Conservation (phyloP, 2,329 filamentous ascomycete genomes). For the Pseudocercospora vitis region DNA sequence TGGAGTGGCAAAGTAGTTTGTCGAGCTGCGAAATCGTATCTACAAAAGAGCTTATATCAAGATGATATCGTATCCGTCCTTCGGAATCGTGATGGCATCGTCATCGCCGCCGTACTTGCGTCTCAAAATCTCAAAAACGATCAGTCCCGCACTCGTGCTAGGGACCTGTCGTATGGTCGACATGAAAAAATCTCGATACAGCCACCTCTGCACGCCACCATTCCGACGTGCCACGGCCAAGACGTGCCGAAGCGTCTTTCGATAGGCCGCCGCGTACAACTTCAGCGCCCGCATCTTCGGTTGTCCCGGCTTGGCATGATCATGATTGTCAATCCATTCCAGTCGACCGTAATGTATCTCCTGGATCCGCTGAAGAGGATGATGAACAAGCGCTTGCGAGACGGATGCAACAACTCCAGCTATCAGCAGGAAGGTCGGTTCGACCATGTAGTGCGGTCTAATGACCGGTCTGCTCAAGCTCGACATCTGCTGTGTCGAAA, state of each 20-base stretch:
- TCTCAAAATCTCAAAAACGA: slow-evolving; percentile 75
- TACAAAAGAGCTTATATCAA: slow-evolving; percentile 46
- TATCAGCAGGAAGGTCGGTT: slow-evolving; percentile 68
- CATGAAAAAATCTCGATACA: slow-evolving; percentile 72
- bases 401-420: slow-evolving; percentile 70
- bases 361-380: slow-evolving; percentile 70
- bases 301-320: slow-evolving; percentile 42
- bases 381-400: slow-evolving; percentile 67
- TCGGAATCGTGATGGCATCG: slow-evolving; percentile 64
- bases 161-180: slow-evolving; percentile 72
- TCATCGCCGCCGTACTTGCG: slow-evolving; percentile 67
- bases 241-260: slow-evolving; percentile 65
- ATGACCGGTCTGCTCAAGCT: slow-evolving; percentile 53
- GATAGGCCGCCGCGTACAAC: slow-evolving; percentile 70
- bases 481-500: slow-evolving; percentile 29
- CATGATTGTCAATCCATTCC: slow-evolving; percentile 66
- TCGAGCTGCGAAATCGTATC: not conserved
- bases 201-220: slow-evolving; percentile 59
- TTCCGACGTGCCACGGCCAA: slow-evolving; percentile 58
- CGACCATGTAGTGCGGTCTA: slow-evolving; percentile 71
- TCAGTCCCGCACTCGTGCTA: slow-evolving; percentile 72
- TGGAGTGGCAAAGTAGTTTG: not conserved
- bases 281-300: slow-evolving; percentile 54
- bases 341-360: slow-evolving; percentile 71
- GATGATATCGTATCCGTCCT: slow-evolving; percentile 71